Evolutionary conservation across 495 filamentous ascomycete genomes (phyloP), one percentile per base, ranked within the genome.

Genomic region (Penicillium ochrochloron): DNA sequence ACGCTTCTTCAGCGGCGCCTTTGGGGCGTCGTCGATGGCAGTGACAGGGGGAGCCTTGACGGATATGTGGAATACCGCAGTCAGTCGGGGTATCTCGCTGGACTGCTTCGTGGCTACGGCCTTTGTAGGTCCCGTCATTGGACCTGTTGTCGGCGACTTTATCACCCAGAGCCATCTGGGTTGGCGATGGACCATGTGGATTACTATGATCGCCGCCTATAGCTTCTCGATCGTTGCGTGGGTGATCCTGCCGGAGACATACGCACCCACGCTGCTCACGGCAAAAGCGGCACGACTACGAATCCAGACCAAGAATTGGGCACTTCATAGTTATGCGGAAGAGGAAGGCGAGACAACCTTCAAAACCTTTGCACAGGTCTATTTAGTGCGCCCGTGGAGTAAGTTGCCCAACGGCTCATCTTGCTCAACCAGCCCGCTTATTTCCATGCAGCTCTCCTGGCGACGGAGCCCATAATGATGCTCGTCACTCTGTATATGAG

Each of bases 131-230:
- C 85, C 87, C 0, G 76, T 86, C 8, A 64, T 77, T 0, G 86
- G 83, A 0, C 86, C 88, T 3, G 81, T 90, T 23, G 75, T 88
- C 2, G 85, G 83, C 1, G 75, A 76, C 1, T 88, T 86, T 62
- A 74, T 87, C 35, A 81, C 78, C 10, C 65, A 77, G 25, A 73
- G 67, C 23, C 72, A 81, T 57, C 73, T 87, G 2, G 81, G 78
- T 23, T 89, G 87, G 86, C 71, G 84, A 35, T 88, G 86, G 86
- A 85, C 83, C 1, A 78, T 74, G 29, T 92, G 80, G 74, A 77
- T 88, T 27, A 85, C 82, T 7, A 67, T 80, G 5, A 86, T 90
- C 61, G 78, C 85, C 67, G 77, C 71, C 0, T 73, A 75, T 19
- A 65, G 80, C 8, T 78, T 84, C 34, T 80, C 79, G 14, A 62